Percentiles rank a stretch among this genome's conserved stretches.
phyloP scores from a whole-genome alignment of 768 basidiomycete genomes.

The Leccinum ochraceum region DNA sequence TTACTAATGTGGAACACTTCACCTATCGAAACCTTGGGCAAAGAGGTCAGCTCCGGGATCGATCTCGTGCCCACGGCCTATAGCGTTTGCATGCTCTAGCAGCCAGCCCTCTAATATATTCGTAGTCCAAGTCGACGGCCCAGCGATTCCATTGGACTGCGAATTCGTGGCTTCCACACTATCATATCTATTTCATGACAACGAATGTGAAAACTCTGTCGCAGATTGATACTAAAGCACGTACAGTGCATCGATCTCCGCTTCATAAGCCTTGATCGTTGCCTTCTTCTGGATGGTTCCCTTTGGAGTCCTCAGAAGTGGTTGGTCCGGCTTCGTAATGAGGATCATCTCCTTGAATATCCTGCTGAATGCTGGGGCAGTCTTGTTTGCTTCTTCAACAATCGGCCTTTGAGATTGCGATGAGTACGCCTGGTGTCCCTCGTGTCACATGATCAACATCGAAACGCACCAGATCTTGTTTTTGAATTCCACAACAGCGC shows the following conservation, averaged over 20 bases:
- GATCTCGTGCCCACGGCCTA: slow-evolving; percentile 2
- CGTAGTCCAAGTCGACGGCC: slow-evolving; percentile 9
- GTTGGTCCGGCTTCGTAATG: slow-evolving; percentile 39
- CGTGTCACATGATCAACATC: neutral
- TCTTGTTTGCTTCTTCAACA: slow-evolving; percentile 41
- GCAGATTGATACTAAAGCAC: neutral
- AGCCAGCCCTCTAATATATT: slow-evolving; percentile 6
- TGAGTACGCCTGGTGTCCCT: neutral
- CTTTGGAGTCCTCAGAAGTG: slow-evolving; percentile 39
- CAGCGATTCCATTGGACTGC: neutral
- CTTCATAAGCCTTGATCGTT: slow-evolving; percentile 17
- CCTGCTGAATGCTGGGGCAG: slow-evolving; percentile 40
- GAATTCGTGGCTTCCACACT: neutral
- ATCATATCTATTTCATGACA: slow-evolving; percentile 9
- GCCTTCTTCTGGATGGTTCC: slow-evolving; percentile 24
- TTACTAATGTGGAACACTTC: neutral
- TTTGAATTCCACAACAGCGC: slow-evolving; percentile 12
- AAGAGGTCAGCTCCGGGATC: slow-evolving; percentile 18
- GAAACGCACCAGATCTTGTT: slow-evolving; percentile 27
- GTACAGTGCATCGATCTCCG: slow-evolving; percentile 26
- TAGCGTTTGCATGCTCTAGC: neutral
- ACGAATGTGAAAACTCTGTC: neutral
- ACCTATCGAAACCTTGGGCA: slow-evolving; percentile 38
- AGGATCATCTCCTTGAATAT: slow-evolving; percentile 54
- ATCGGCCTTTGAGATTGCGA: slow-evolving; percentile 26